phyloP scores from a whole-genome alignment of 2,329 filamentous ascomycete species.

The Pseudogymnoascus sp. region DNA sequence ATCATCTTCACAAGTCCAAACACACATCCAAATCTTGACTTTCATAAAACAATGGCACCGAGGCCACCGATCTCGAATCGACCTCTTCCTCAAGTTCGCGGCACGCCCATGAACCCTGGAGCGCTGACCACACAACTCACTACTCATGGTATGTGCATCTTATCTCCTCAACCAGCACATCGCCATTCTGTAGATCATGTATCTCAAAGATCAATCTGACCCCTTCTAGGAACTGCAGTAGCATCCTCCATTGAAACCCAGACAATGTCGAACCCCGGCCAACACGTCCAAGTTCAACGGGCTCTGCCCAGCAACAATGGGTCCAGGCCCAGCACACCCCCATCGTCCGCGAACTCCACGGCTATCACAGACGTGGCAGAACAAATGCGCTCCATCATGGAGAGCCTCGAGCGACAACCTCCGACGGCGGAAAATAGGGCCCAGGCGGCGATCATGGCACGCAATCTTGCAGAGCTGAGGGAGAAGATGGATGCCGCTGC shows the following conservation, averaged over 20 bases:
- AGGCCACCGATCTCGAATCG: not conserved
- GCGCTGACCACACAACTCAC: not conserved
- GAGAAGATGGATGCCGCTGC: not conserved
- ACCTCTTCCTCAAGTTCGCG: conserved; percentile 2
- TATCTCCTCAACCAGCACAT: not conserved
- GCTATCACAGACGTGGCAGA: not conserved
- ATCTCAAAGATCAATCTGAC: not conserved
- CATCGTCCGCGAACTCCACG: not conserved
- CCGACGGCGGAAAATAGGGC: not conserved
- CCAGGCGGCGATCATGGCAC: not conserved
- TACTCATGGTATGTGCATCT: not conserved
- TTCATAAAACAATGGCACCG: not conserved
- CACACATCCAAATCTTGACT: not conserved
- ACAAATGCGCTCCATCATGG: conserved; percentile 1
- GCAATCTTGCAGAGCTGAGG: not conserved
- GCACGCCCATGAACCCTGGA: not conserved
- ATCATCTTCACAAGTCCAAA: not conserved
- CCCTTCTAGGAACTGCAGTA: not conserved
- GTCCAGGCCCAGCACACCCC: not conserved
- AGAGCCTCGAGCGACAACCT: not conserved
- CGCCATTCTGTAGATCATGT: not conserved
- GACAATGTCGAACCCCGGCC: not conserved
- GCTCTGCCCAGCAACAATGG: not conserved
- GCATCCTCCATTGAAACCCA: not conserved
- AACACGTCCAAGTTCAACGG: not conserved